Evolutionary conservation across 208 protist species (phyloP), one percentile per base, ranked within the genome.

Genomic region (Wallacemonas rigidus): DNA sequence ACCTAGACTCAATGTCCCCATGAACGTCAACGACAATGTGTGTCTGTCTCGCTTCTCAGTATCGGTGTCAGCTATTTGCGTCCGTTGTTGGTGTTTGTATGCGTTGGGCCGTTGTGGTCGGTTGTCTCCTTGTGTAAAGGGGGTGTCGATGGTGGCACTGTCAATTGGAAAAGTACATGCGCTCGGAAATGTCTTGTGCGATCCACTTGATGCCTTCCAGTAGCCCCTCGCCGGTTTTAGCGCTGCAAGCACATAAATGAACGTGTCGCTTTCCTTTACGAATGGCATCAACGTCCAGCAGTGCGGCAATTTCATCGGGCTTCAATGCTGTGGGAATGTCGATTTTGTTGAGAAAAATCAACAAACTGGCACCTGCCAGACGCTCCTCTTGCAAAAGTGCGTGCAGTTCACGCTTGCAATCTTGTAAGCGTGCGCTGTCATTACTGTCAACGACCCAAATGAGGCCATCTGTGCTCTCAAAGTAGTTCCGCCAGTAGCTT

Each of bases 281-380:
- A 69, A 97, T 92, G 43, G 82, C 86, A 41, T 88, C 87, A 12
- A 97, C 78, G 54, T 97, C 92, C 47, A 96, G 77, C 8, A 89
- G 61, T 38, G 63, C 50, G 26, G 90, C 88, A 70, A 97, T 92
- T 17, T 95, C 82, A 40, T 62, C 75, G 40, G 90, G 81, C 36
- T 79, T 55, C 26, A 95, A 77, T 6, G 93, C 77, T 1, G 81
- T 89, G 45, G 88, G 77, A 35, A 99, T 91, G 82, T 99, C 99
- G 67, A 99, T 95, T 85, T 99, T 99, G 85, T 99, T 99, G 41
- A 99, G 95, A 72, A 99, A 99, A n/a, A 99, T 89, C 1, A 99
- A 86, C 64, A 99, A 80, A 48, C 98, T 98, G 8, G 98, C 98
- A 3, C 98, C 99, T 11, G 98, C 98, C 0, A 99, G 85, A 26